A percentile compares a stretch with the other conserved stretches of the same genome.
Conservation (phyloP, 1,139 yeast species). For the Taphrina communis region DNA sequence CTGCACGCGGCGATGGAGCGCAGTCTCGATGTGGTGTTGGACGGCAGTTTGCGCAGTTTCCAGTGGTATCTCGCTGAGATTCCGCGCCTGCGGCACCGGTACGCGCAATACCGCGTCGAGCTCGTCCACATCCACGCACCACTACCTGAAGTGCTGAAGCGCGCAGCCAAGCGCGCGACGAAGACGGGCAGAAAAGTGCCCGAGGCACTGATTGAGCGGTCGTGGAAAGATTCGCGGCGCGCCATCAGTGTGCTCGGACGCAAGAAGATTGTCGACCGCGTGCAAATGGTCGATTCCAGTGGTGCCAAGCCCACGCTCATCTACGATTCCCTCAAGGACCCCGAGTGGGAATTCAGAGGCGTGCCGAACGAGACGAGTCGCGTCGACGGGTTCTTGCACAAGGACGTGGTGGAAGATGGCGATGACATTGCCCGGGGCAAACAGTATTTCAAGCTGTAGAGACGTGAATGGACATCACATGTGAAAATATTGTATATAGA, state of each 20-base stretch:
- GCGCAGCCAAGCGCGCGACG: constrained; percentile 24
- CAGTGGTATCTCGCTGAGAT: constrained; percentile 32
- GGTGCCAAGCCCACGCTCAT: constrained; percentile 17
- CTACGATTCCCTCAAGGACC: constrained; percentile 28
- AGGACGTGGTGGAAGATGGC: constrained; percentile 34
- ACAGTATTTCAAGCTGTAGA: constrained; percentile 12
- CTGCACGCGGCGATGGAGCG: constrained; percentile 32
- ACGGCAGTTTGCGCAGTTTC: constrained; percentile 35
- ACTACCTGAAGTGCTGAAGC: constrained; percentile 23
- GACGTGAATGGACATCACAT: not conserved
- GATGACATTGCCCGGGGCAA: constrained; percentile 15
- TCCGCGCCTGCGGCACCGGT: constrained; percentile 18
- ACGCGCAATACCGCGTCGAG: constrained; percentile 27
- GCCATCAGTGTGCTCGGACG: constrained; percentile 39
- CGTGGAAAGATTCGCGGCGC: constrained; percentile 39
- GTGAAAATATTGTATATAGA: not conserved
- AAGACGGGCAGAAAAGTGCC: constrained; percentile 35
- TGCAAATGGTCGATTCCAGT: constrained; percentile 37
- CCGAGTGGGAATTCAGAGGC: constrained; percentile 31
- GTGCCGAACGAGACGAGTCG: constrained; percentile 33
- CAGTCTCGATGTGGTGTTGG: constrained; percentile 21
- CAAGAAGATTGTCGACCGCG: constrained; percentile 38
- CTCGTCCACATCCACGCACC: constrained; percentile 38
- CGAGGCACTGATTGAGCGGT: constrained; percentile 30
- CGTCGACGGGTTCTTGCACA: constrained; percentile 27